These are phyloP conservation scores for Pseudophaeomoniella oleicola DNA, from an alignment of 2,329 filamentous ascomycete genomes.

Conservation along the genomic window DNA sequence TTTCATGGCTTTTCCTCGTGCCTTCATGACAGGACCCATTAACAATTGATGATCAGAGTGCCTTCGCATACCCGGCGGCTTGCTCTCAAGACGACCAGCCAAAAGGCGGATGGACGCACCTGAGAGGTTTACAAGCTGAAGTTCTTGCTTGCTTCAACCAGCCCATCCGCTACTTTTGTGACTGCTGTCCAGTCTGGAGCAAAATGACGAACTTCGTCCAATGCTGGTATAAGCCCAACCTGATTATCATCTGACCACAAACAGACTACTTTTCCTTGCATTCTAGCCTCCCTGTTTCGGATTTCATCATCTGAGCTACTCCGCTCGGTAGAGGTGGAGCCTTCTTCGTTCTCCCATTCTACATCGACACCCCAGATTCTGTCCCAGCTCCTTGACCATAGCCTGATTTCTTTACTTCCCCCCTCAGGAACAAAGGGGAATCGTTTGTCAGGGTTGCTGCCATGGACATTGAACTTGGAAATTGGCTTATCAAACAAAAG, in stretches of 20 bases:
- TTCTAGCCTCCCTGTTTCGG: slow-evolving; percentile 18
- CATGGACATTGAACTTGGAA: slow-evolving; percentile 47
- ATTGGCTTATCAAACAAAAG: slow-evolving; percentile 58
- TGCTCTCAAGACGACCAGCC: no score
- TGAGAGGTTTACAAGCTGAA: slow-evolving; percentile 48
- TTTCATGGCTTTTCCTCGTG: no score
- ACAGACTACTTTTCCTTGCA: slow-evolving; percentile 59
- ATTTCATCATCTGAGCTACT: slow-evolving; percentile 13
- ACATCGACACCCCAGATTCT: slow-evolving; percentile 64
- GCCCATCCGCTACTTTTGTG: slow-evolving; percentile 59
- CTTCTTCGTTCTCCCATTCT: slow-evolving; percentile 37
- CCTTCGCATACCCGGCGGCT: no score
- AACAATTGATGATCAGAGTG: no score
- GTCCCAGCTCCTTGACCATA: slow-evolving; percentile 74
- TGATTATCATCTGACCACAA: slow-evolving; percentile 78
- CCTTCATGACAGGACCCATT: no score
- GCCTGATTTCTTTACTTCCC: slow-evolving; percentile 53
- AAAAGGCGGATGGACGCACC: no score
- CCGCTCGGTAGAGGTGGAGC: no score
- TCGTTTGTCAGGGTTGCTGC: slow-evolving; percentile 43
- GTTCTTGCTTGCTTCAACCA: slow-evolving; percentile 65
- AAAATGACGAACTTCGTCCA: slow-evolving; percentile 65
- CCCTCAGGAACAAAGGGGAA: slow-evolving; percentile 49
- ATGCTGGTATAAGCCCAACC: slow-evolving; percentile 58
- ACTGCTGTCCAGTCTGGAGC: slow-evolving; percentile 67